A percentile compares a stretch with the other conserved stretches of the same genome.
phyloP scores from a whole-genome alignment of 2,329 filamentous ascomycete genomes.

The Tolypocladium sp. region DNA sequence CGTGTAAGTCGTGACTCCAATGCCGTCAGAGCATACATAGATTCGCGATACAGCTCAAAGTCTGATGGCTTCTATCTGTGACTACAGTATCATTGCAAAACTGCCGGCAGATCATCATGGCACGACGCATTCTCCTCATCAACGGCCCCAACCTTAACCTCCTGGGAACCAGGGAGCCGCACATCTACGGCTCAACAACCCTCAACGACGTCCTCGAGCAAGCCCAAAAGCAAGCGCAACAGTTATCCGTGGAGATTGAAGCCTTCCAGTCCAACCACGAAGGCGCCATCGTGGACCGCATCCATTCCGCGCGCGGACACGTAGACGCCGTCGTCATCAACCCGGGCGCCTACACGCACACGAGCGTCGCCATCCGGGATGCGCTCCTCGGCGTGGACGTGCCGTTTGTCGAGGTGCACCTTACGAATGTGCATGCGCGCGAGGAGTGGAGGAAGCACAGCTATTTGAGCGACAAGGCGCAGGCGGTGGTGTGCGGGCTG shows the following conservation, averaged over 20 bases:
- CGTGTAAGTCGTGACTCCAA: background rate
- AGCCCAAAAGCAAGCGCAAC: constrained; percentile 38
- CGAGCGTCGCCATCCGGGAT: constrained; percentile 67
- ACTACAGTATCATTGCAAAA: no score
- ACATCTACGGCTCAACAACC: constrained; percentile 63
- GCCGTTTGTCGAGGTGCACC: constrained; percentile 71
- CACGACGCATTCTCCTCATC: constrained; percentile 55
- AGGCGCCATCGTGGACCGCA: constrained; percentile 63
- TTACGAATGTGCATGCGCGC: constrained; percentile 64
- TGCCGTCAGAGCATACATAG: background rate
- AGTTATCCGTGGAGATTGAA: constrained; percentile 38
- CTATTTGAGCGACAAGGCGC: constrained; percentile 67
- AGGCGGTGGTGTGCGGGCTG: constrained; percentile 65
- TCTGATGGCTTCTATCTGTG: no score
- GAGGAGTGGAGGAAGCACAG: constrained; percentile 62
- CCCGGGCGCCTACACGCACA: constrained; percentile 67
- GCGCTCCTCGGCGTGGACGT: constrained; percentile 59
- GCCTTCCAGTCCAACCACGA: constrained; percentile 73
- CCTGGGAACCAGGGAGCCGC: constrained; percentile 64
- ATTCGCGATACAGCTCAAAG: background rate
- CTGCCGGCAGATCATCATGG: constrained; percentile 12
- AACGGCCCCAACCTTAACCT: constrained; percentile 82
- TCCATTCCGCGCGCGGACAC: constrained; percentile 47
- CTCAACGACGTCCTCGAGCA: constrained; percentile 49
- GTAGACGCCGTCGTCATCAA: constrained; percentile 67